phyloP scores from a whole-genome alignment of 768 basidiomycete species.

The Podaxis sp. region DNA sequence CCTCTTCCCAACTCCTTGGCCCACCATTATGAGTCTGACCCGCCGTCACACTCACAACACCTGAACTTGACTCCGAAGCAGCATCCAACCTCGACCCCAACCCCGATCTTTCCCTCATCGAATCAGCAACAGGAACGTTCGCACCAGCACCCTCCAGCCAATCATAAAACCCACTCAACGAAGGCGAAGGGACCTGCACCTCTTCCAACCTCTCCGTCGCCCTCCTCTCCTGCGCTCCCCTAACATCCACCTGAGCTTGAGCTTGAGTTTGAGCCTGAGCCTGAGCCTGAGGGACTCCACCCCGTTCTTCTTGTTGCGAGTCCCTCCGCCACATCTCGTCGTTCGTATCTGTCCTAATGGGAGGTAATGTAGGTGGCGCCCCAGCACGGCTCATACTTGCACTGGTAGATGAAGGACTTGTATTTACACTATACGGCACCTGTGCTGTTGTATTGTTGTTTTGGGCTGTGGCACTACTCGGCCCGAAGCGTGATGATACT shows the following conservation, averaged over 20 bases:
- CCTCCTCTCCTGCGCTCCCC: background rate
- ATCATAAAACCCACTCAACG: constrained; percentile 14
- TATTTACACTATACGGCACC: background rate
- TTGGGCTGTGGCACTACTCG: background rate
- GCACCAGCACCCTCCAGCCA: constrained; percentile 9
- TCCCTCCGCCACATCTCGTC: background rate
- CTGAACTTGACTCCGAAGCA: too few species aligned
- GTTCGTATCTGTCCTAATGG: constrained; percentile 2
- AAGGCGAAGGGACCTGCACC: constrained; percentile 12
- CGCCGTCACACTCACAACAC: background rate
- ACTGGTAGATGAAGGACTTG: background rate
- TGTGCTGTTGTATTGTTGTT: background rate
- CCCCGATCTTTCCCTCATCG: background rate
- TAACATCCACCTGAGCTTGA: background rate
- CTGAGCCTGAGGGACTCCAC: background rate
- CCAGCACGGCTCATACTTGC: background rate
- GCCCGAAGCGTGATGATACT: background rate
- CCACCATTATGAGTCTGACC: background rate
- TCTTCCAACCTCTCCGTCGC: background rate
- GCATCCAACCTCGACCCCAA: background rate
- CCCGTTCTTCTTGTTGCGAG: background rate
- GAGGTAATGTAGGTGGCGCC: constrained; percentile 11
- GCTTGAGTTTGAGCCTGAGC: background rate
- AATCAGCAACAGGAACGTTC: background rate
- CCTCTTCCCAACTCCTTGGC: constrained; percentile 10